A percentile compares a stretch with the other conserved stretches of the same genome.
Evolutionary conservation across 441 rosid genomes (phyloP).

Genomic region (Breynia disticha): DNA sequence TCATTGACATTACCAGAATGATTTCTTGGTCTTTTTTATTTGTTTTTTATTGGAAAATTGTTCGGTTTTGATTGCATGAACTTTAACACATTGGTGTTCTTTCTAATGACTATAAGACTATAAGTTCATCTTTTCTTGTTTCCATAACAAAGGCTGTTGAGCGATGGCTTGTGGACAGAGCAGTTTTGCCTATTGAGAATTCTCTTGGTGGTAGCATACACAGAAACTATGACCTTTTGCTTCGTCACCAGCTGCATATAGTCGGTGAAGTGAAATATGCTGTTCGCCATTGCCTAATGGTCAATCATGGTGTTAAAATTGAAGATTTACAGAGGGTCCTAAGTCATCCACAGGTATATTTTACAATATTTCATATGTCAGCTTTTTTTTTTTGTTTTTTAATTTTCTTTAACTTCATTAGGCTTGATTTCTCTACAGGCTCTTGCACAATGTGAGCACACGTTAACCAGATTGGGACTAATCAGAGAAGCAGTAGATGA

Average conservation of each 20-base stretch:
- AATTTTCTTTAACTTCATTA: slow-evolving; percentile 6
- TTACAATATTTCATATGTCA: slow-evolving; percentile 2
- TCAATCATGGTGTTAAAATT: slow-evolving; percentile 67
- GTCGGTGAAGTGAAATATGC: slow-evolving; percentile 93
- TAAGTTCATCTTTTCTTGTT: not conserved
- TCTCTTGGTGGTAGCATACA: slow-evolving; percentile 96
- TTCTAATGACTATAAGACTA: too few species aligned
- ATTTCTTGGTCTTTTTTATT: too few species aligned
- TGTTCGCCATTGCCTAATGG: slow-evolving; percentile 91
- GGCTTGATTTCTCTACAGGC: slow-evolving; percentile 41
- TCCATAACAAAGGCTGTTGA: slow-evolving; percentile 57
- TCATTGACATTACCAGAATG: too few species aligned
- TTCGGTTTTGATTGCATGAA: too few species aligned
- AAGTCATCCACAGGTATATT: slow-evolving; percentile 92
- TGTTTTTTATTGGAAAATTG: too few species aligned
- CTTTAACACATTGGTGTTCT: too few species aligned
- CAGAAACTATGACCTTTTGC: slow-evolving; percentile 87
- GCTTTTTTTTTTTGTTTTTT: not conserved
- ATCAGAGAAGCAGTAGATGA: slow-evolving; percentile 90
- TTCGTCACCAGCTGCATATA: slow-evolving; percentile 84
- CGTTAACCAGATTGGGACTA: slow-evolving; percentile 71
- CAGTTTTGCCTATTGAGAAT: slow-evolving; percentile 88
- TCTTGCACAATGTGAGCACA: slow-evolving; percentile 91
- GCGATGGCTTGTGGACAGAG: slow-evolving; percentile 88
- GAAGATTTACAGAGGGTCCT: slow-evolving; percentile 79